phyloP scores from a whole-genome alignment of 371 early-diverging fungal species.

The Syncephalastrum contaminatum region DNA sequence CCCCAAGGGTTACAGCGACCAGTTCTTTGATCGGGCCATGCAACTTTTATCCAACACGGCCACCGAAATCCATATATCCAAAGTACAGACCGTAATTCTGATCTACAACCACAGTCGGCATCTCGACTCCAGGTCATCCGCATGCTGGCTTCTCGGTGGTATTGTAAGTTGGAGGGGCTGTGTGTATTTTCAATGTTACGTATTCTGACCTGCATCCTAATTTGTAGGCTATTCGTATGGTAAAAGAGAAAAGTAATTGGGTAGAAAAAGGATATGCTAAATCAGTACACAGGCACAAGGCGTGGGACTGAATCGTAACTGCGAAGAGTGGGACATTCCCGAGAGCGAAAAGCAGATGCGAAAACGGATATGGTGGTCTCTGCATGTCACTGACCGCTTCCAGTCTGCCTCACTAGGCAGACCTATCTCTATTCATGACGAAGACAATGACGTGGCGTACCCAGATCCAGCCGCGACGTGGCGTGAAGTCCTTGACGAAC shows the following conservation, averaged over 20 bases:
- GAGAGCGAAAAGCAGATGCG: constrained; percentile 46
- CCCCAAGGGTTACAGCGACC: constrained; percentile 38
- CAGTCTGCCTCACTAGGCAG: constrained; percentile 45
- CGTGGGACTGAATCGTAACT: constrained; percentile 38
- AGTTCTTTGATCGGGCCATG: constrained; percentile 42
- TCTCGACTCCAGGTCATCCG: constrained; percentile 38
- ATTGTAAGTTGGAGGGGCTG: constrained; percentile 5
- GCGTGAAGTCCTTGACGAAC: constrained; percentile 42
- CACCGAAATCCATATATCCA: constrained; percentile 30
- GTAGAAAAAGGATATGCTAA: background rate
- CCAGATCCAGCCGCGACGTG: constrained; percentile 37
- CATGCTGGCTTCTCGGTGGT: constrained; percentile 42
- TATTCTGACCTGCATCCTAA: background rate
- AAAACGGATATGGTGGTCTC: constrained; percentile 48
- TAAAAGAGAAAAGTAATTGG: background rate
- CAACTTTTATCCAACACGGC: constrained; percentile 20
- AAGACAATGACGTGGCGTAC: constrained; percentile 46
- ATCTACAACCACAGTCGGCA: constrained; percentile 40
- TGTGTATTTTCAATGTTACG: background rate
- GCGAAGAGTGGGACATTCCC: constrained; percentile 49
- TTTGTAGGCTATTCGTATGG: constrained; percentile 11
- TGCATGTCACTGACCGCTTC: constrained; percentile 44
- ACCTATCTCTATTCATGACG: constrained; percentile 44
- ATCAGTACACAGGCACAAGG: constrained; percentile 28
- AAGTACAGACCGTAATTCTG: constrained; percentile 41